Evolutionary conservation across 495 filamentous ascomycete genomes (phyloP).

Genomic region (Podospora pseudopauciseta): DNA sequence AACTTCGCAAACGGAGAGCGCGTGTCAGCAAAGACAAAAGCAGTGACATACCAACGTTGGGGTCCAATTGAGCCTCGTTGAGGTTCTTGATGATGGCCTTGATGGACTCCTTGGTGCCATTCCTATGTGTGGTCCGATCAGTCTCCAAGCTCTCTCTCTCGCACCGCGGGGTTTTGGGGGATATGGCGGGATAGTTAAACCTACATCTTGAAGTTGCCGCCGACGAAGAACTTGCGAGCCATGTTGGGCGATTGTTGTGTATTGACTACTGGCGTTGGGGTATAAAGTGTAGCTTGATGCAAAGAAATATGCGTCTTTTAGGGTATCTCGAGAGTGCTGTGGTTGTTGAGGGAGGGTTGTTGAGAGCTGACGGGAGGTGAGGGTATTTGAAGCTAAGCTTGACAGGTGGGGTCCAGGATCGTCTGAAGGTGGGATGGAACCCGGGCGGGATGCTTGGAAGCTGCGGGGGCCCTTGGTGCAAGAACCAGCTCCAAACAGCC

Average conservation of each 20-base stretch:
- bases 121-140: constrained; percentile 54
- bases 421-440: constrained; percentile 8
- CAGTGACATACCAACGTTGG: constrained; percentile 56
- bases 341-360: constrained; percentile 1
- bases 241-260: constrained; percentile 49
- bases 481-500: background rate
- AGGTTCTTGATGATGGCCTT: constrained; percentile 83
- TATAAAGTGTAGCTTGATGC: background rate
- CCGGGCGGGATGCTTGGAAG: constrained; percentile 11
- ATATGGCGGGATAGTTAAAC: constrained; percentile 26
- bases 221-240: constrained; percentile 98
- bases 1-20: too few relatives aligned
- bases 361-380: constrained; percentile 6
- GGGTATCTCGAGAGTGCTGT: background rate
- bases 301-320: background rate
- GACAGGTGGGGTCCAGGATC: background rate
- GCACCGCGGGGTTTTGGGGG: constrained; percentile 30
- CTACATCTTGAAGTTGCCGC: constrained; percentile 99
- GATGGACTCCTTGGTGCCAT: constrained; percentile 82
- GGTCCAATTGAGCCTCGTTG: constrained; percentile 71
- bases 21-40: background rate
- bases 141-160: constrained; percentile 21
- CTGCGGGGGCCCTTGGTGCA: background rate
- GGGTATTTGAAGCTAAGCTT: background rate
- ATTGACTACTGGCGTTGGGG: background rate